Conservation (phyloP, 495 filamentous ascomycete species). For the Aeminium ludgeri region DNA sequence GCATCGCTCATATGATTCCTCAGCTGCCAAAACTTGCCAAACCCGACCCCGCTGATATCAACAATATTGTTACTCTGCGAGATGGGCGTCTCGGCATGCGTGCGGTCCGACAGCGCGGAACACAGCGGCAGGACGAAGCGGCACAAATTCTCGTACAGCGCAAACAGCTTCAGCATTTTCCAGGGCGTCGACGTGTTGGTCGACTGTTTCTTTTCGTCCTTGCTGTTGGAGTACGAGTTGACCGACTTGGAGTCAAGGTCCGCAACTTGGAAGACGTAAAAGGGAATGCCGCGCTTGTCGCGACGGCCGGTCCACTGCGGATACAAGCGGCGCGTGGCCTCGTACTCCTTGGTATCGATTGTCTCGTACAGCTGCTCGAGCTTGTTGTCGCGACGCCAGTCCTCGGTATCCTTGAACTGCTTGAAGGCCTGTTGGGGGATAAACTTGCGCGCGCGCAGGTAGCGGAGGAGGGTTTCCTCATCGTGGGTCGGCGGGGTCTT, state of each 20-base stretch:
- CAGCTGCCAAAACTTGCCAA: constrained; percentile 89
- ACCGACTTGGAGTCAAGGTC: constrained; percentile 69
- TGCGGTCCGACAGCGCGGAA: constrained; percentile 48
- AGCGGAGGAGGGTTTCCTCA: constrained; percentile 67
- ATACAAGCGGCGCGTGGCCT: constrained; percentile 64
- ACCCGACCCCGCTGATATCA: constrained; percentile 63
- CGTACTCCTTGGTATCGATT: constrained; percentile 59
- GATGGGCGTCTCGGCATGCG: constrained; percentile 49
- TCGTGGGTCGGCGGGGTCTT: constrained; percentile 44
- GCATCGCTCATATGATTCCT: constrained; percentile 85
- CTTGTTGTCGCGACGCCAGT: constrained; percentile 66
- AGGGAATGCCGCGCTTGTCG: constrained; percentile 72
- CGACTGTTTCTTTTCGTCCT: constrained; percentile 23
- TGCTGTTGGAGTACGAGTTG: constrained; percentile 43
- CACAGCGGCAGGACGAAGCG: constrained; percentile 72
- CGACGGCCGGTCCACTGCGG: constrained; percentile 84
- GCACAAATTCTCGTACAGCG: constrained; percentile 79
- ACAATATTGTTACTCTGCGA: constrained; percentile 78
- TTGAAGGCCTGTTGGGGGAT: constrained; percentile 52
- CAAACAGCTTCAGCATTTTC: constrained; percentile 64
- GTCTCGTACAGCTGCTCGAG: constrained; percentile 25
- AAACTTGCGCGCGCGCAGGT: constrained; percentile 63
- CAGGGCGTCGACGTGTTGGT: constrained; percentile 30
- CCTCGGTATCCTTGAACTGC: constrained; percentile 79
- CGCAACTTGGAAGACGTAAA: constrained; percentile 76